These are phyloP conservation scores for Naganishia vaughanmartiniae DNA, from an alignment of 768 basidiomycete species.

Conservation along the genomic window DNA sequence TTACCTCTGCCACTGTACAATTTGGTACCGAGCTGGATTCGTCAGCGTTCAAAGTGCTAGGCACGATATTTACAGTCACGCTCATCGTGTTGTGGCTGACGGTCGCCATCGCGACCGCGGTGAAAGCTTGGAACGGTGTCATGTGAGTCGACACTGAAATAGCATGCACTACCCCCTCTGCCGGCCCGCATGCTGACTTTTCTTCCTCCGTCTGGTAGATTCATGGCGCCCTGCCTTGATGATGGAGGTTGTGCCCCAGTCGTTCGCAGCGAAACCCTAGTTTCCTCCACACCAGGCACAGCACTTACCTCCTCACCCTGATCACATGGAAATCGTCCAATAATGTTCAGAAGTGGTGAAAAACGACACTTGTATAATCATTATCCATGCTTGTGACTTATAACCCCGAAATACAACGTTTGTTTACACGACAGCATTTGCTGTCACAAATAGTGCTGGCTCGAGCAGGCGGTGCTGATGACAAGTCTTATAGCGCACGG, in stretches of 20 bases:
- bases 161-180: too few species aligned
- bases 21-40: conserved; percentile 47
- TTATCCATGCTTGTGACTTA: conserved; percentile 1
- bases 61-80: conserved; percentile 40
- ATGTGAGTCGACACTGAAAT: conserved; percentile 36
- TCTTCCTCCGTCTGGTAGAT: neutral
- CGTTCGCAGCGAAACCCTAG: neutral
- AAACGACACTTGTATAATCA: conserved; percentile 11
- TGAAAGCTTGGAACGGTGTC: conserved; percentile 38
- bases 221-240: conserved; percentile 13
- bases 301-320: neutral
- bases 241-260: conserved; percentile 12
- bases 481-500: neutral
- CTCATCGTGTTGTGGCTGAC: conserved; percentile 47
- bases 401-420: neutral
- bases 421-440: neutral
- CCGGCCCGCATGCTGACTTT: neutral
- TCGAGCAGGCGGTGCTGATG: neutral
- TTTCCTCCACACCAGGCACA: neutral
- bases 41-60: conserved; percentile 45
- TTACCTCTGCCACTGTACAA: conserved; percentile 41
- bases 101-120: conserved; percentile 37
- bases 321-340: too few species aligned
- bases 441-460: neutral
- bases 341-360: neutral